Percentiles rank a stretch among this genome's conserved stretches.
Evolutionary conservation across 2,329 filamentous ascomycete species (phyloP).

Genomic region (Blastomyces gilchristii): DNA sequence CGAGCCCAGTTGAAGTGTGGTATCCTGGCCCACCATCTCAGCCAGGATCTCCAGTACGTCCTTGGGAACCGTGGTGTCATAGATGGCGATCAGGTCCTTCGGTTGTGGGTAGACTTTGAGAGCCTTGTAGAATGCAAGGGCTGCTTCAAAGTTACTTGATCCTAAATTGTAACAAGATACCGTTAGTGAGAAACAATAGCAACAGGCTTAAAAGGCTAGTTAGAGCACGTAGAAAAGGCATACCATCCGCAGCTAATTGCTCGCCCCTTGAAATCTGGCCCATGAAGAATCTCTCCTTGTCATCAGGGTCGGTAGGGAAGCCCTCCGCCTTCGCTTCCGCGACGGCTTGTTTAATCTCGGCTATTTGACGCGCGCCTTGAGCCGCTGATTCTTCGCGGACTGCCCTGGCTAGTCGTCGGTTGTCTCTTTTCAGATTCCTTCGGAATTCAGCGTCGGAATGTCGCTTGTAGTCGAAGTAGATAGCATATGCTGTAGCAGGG

Average conservation of each 20-base stretch:
- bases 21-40: conserved; percentile 94
- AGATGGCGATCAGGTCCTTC: conserved; percentile 85
- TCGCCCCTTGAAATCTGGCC: conserved; percentile 87
- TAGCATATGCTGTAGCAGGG: conserved; percentile 45
- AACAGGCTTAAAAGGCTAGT: background rate
- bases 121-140: conserved; percentile 93
- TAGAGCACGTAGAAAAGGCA: conserved; percentile 23
- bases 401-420: conserved; percentile 37
- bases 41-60: conserved; percentile 92
- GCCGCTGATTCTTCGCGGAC: conserved; percentile 41
- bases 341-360: conserved; percentile 64
- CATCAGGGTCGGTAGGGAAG: conserved; percentile 80
- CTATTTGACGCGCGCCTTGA: conserved; percentile 40
- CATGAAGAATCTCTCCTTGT: conserved; percentile 95
- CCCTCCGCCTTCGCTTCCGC: conserved; percentile 80
- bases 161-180: conserved; percentile 20
- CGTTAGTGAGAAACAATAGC: background rate
- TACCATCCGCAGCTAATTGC: conserved; percentile 56
- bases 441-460: conserved; percentile 55
- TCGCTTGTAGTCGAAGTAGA: conserved; percentile 57
- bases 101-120: conserved; percentile 97
- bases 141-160: conserved; percentile 58
- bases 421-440: conserved; percentile 45
- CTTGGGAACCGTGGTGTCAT: conserved; percentile 98
- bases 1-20: conserved; percentile 54